These are phyloP conservation scores for Pleurotus sapidus DNA, from an alignment of 768 basidiomycete species.

Conservation along the genomic window DNA sequence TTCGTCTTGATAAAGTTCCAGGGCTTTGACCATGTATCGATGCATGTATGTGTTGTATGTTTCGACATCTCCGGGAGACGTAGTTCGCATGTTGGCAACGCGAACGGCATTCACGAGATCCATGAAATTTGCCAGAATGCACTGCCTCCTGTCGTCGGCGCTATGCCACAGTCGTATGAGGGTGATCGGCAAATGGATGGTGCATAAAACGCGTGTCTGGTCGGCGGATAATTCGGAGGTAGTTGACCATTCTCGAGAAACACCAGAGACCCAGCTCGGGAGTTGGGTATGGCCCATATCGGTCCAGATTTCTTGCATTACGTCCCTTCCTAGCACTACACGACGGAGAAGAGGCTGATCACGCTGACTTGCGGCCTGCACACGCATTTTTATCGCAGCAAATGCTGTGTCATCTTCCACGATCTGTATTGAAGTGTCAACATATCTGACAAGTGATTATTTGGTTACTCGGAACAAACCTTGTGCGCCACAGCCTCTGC, in stretches of 20 bases:
- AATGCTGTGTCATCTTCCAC: background rate
- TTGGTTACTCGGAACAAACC: background rate
- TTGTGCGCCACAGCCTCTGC: background rate
- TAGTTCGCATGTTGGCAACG: slow-evolving; percentile 17
- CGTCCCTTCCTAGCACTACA: slow-evolving; percentile 24
- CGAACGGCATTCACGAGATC: slow-evolving; percentile 22
- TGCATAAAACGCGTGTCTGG: slow-evolving; percentile 23
- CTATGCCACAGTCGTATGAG: slow-evolving; percentile 22
- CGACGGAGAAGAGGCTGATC: background rate
- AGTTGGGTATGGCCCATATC: slow-evolving; percentile 25
- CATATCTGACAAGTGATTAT: background rate
- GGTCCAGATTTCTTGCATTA: slow-evolving; percentile 24
- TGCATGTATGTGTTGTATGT: slow-evolving; percentile 17
- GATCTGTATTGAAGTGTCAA: background rate
- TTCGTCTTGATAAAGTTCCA: slow-evolving; percentile 14
- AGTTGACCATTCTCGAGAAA: slow-evolving; percentile 24
- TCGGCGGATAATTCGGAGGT: slow-evolving; percentile 26
- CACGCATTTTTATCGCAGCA: slow-evolving; percentile 4
- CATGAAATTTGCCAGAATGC: slow-evolving; percentile 24
- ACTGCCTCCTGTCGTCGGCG: slow-evolving; percentile 11
- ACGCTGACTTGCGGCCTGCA: background rate
- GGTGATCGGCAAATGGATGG: slow-evolving; percentile 24
- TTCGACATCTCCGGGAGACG: slow-evolving; percentile 14
- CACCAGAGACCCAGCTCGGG: slow-evolving; percentile 26
- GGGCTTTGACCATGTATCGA: slow-evolving; percentile 13